Evolutionary conservation across 495 filamentous ascomycete species (phyloP).

Genomic region (Neurospora sp.): DNA sequence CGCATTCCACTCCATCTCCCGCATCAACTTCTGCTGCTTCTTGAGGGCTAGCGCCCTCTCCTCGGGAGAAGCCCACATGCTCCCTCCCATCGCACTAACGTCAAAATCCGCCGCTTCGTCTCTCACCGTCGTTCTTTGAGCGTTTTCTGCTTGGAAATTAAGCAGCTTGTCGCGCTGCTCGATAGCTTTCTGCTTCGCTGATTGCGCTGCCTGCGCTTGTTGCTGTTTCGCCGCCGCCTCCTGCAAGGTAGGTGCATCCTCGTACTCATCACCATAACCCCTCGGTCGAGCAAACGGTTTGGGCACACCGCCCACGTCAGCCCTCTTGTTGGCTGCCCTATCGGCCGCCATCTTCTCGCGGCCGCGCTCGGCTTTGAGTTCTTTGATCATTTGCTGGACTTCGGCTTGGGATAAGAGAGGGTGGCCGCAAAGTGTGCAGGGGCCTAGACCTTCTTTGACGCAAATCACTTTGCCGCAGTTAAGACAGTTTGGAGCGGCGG

Average conservation of each 20-base stretch:
- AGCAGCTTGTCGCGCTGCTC: slow-evolving; percentile 79
- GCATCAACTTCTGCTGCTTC: slow-evolving; percentile 75
- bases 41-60: slow-evolving; percentile 84
- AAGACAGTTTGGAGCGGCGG: slow-evolving; percentile 83
- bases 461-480: slow-evolving; percentile 96
- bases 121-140: slow-evolving; percentile 72
- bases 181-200: slow-evolving; percentile 44
- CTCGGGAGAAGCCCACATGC: slow-evolving; percentile 79
- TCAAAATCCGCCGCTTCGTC: slow-evolving; percentile 96
- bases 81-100: slow-evolving; percentile 48
- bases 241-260: slow-evolving; percentile 9
- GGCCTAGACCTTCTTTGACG: slow-evolving; percentile 84
- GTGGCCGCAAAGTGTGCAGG: slow-evolving; percentile 81
- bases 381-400: slow-evolving; percentile 74
- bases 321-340: slow-evolving; percentile 51
- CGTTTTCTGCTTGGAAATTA: slow-evolving; percentile 79
- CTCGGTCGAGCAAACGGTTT: slow-evolving; percentile 40
- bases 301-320: slow-evolving; percentile 48
- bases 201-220: neutral
- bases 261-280: slow-evolving; percentile 18
- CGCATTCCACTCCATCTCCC: slow-evolving; percentile 85
- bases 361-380: slow-evolving; percentile 76
- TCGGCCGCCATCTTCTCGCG: slow-evolving; percentile 75
- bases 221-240: neutral
- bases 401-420: slow-evolving; percentile 63